Evolutionary conservation across 73 alveolate genomes (phyloP), one percentile per base, ranked within the genome.

Genomic region (Halteria grandinella): DNA sequence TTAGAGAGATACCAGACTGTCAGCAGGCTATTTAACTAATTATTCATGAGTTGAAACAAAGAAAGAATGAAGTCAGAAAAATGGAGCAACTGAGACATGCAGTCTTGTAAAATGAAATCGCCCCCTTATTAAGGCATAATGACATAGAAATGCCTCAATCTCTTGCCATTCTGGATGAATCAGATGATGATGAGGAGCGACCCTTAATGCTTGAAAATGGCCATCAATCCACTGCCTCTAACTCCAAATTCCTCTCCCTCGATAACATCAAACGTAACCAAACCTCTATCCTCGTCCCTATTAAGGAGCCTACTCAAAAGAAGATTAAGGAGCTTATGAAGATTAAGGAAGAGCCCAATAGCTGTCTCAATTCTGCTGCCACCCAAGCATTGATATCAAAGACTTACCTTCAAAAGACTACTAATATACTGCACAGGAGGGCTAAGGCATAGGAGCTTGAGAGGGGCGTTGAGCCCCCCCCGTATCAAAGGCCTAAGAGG

Each of bases 341-440:
- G 28, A 33, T 60, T 60, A 60, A 60, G 27, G 77, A 60, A 5
- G 77, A 60, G 24, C 77, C 77, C 25, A 37, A 37, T n/a, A n/a
- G n/a, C n/a, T n/a, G n/a, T n/a, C n/a, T n/a, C n/a, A n/a, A n/a
- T n/a, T n/a, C n/a, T n/a, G n/a, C n/a, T n/a, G n/a, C n/a, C n/a
- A n/a, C n/a, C n/a, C n/a, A n/a, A n/a, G n/a, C n/a, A n/a, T n/a
- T n/a, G n/a, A n/a, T n/a, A n/a, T n/a, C n/a, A n/a, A n/a, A n/a
- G n/a, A n/a, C n/a, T n/a, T n/a, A n/a, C n/a, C n/a, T n/a, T n/a
- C n/a, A n/a, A n/a, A n/a, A n/a, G n/a, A n/a, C n/a, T 36, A 36
- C 47, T 11, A 36, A 5, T 11, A 36, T 36, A 36, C n/a, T 11
- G 11, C 47, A 36, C 47, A 5, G 11, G n/a, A 36, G 47, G 5